phyloP scores from a whole-genome alignment of 2,329 filamentous ascomycete species.

The Colletotrichum kahawae region DNA sequence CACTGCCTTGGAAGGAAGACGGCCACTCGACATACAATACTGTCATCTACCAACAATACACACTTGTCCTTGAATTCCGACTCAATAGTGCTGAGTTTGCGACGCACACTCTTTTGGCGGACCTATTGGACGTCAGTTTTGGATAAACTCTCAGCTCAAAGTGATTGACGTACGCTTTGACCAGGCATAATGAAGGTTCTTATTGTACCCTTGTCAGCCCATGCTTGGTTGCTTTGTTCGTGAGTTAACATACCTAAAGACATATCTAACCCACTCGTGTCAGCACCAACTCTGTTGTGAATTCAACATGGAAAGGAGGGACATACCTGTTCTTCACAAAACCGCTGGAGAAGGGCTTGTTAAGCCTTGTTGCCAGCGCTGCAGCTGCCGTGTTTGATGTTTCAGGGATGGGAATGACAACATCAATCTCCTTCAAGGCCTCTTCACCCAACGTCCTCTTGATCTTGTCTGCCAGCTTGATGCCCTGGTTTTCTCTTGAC shows the following conservation, averaged over 20 bases:
- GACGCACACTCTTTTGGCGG: conserved; percentile 83
- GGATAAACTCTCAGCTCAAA: not conserved
- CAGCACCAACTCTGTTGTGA: not conserved
- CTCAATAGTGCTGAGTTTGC: conserved; percentile 87
- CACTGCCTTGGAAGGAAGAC: not conserved
- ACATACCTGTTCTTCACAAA: conserved; percentile 89
- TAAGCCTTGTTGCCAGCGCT: conserved; percentile 74
- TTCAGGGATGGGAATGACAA: conserved; percentile 76
- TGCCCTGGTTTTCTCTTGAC: conserved; percentile 86
- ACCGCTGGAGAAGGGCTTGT: conserved; percentile 79
- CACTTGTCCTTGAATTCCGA: conserved; percentile 83
- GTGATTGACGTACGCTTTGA: conserved; percentile 54
- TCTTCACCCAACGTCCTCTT: conserved; percentile 70
- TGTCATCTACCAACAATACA: conserved; percentile 87
- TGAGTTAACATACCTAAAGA: not conserved
- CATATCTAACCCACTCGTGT: conserved; percentile 70
- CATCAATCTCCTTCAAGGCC: conserved; percentile 77
- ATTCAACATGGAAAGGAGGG: not conserved
- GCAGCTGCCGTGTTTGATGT: conserved; percentile 84
- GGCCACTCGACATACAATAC: conserved; percentile 51
- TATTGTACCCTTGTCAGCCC: not conserved
- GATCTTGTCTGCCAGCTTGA: conserved; percentile 78
- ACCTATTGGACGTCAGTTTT: conserved; percentile 34
- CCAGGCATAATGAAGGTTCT: conserved; percentile 81
- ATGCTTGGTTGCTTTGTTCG: not conserved